Percentiles rank a stretch among this genome's conserved stretches.
These are phyloP conservation scores for Penicillium manginii DNA, from an alignment of 495 filamentous ascomycete species.

Conservation along the genomic window DNA sequence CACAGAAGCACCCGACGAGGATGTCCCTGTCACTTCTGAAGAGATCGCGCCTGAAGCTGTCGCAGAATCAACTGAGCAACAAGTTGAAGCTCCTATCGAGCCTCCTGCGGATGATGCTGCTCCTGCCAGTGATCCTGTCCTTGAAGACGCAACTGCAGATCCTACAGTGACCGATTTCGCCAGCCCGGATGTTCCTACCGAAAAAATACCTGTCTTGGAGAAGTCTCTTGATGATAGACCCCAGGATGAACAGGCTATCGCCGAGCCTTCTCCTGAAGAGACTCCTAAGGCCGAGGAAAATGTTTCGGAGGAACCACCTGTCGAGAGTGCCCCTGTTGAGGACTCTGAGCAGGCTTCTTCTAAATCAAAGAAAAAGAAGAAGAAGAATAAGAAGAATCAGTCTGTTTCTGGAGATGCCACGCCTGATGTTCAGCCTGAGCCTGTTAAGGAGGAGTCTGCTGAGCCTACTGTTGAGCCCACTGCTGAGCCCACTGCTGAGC, in stretches of 20 bases:
- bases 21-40: not conserved
- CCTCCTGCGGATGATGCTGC: not conserved
- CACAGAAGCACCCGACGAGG: not conserved
- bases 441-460: conserved; percentile 1
- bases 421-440: conserved; percentile 10
- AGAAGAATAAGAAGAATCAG: conserved; percentile 42
- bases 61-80: not conserved
- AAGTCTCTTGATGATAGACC: conserved; percentile 7
- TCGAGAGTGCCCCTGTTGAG: conserved; percentile 1
- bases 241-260: not conserved
- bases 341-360: conserved; percentile 5
- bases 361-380: conserved; percentile 36
- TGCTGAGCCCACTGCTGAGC: not conserved
- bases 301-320: conserved; percentile 3
- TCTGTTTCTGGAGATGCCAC: conserved; percentile 20
- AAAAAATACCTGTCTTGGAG: conserved; percentile 2
- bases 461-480: conserved; percentile 1
- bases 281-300: not conserved
- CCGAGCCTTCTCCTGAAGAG: conserved; percentile 15
- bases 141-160: not conserved
- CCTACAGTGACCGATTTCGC: not conserved
- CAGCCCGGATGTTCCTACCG: not conserved
- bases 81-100: not conserved
- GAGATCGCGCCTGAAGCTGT: not conserved
- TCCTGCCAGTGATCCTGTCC: not conserved